These are phyloP conservation scores for Trichoderma breve DNA, from an alignment of 2,329 filamentous ascomycete species.

Conservation along the genomic window DNA sequence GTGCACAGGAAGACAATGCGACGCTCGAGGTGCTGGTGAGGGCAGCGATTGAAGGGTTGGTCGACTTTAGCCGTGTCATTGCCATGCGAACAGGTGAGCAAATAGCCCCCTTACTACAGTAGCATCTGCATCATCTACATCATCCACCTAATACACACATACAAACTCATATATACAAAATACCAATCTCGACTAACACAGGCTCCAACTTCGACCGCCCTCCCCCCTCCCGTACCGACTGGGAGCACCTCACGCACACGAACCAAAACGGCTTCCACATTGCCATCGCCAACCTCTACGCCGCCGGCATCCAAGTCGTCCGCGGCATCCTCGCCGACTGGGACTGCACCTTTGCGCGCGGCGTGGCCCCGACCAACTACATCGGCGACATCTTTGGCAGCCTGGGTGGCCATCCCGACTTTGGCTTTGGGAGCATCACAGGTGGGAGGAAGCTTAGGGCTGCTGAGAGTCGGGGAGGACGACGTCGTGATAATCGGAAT, in stretches of 20 bases:
- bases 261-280: slow-evolving; percentile 64
- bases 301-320: slow-evolving; percentile 63
- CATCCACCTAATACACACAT: not conserved
- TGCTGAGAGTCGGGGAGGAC: not conserved
- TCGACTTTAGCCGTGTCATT: slow-evolving; percentile 66
- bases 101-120: not conserved
- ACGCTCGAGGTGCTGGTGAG: slow-evolving; percentile 64
- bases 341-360: slow-evolving; percentile 56
- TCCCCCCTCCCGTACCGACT: slow-evolving; percentile 53
- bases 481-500: not conserved
- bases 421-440: slow-evolving; percentile 55
- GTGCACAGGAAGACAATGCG: slow-evolving; percentile 71
- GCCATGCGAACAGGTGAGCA: slow-evolving; percentile 59
- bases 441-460: slow-evolving; percentile 34
- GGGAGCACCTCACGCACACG: slow-evolving; percentile 58
- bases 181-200: not conserved
- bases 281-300: slow-evolving; percentile 64
- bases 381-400: slow-evolving; percentile 70
- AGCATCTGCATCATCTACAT: too few relatives aligned
- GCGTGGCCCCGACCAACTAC: slow-evolving; percentile 62
- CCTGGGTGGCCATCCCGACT: slow-evolving; percentile 63
- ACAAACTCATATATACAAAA: not conserved
- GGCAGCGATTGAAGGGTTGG: slow-evolving; percentile 52
- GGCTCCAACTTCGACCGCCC: slow-evolving; percentile 71
- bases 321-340: slow-evolving; percentile 61